Conservation (phyloP, 805 yeast genomes). For the Yarrowia bubula region DNA sequence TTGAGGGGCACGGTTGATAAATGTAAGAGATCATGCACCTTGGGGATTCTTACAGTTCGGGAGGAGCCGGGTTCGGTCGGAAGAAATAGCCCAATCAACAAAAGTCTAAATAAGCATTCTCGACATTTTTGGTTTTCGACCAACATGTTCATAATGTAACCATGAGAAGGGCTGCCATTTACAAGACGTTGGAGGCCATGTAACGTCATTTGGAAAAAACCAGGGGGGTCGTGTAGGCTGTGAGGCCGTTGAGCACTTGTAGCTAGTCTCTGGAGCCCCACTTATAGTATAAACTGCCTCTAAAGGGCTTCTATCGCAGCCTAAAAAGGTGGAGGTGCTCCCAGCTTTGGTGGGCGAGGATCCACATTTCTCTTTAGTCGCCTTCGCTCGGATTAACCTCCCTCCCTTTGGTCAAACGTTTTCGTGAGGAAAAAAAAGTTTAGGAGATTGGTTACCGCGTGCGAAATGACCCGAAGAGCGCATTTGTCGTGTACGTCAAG, state of each 20-base stretch:
- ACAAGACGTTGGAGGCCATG: neutral
- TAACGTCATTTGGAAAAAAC: neutral
- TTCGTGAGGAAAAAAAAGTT: neutral
- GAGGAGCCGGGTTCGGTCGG: constrained; percentile 4
- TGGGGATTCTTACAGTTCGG: constrained; percentile 22
- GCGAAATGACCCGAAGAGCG: constrained; percentile 9
- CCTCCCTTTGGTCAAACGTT: neutral
- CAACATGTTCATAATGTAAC: neutral
- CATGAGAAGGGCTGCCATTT: neutral
- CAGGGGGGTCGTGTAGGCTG: neutral
- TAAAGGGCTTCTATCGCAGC: too few species aligned
- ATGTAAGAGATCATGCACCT: constrained; percentile 23
- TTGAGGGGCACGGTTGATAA: constrained; percentile 12
- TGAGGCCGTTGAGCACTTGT: too few species aligned
- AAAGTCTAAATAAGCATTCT: neutral
- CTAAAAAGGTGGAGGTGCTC: neutral
- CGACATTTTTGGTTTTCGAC: neutral
- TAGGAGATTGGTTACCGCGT: neutral
- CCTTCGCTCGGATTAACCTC: neutral
- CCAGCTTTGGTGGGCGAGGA: neutral
- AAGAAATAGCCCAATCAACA: constrained; percentile 9
- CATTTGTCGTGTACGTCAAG: neutral
- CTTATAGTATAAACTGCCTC: neutral
- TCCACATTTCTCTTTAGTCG: neutral
- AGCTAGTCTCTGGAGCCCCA: neutral